A percentile compares a stretch with the other conserved stretches of the same genome.
These are phyloP conservation scores for Eucalyptus pauciflora DNA, from an alignment of 345 rosid species.

Conservation along the genomic window DNA sequence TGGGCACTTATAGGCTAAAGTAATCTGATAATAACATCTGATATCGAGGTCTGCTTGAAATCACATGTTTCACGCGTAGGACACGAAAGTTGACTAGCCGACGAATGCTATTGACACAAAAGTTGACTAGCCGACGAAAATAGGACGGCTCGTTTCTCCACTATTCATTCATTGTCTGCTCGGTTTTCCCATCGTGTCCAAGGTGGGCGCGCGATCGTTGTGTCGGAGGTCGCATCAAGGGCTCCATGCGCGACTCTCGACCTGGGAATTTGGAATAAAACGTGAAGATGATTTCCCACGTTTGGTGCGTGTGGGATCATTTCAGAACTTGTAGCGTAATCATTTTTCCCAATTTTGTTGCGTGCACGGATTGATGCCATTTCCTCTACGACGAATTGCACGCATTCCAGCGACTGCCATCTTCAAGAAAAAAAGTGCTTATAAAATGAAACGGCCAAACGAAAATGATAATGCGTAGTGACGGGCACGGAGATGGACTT, in stretches of 20 bases:
- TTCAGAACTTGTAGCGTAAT: background rate
- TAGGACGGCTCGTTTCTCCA: no score
- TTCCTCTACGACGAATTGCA: fast-evolving
- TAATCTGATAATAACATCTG: no score
- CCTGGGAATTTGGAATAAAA: background rate
- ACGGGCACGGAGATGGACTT: background rate
- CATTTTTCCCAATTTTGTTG: background rate
- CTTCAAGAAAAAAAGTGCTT: background rate
- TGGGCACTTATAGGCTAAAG: no score
- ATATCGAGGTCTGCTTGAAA: no score
- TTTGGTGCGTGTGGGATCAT: background rate
- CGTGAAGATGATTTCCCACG: background rate
- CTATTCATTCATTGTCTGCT: background rate
- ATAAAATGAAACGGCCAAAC: background rate
- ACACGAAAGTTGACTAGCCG: background rate
- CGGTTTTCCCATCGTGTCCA: no score
- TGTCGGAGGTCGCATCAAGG: no score
- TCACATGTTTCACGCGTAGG: background rate
- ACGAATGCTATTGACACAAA: background rate
- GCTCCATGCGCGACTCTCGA: background rate
- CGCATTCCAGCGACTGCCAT: background rate
- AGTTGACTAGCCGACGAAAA: no score
- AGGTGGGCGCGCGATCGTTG: no score
- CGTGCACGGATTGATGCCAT: background rate
- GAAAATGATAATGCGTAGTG: background rate